Base-by-base conservation (phyloP, 441 rosid species). In the Bruguiera hainesii region DNA sequence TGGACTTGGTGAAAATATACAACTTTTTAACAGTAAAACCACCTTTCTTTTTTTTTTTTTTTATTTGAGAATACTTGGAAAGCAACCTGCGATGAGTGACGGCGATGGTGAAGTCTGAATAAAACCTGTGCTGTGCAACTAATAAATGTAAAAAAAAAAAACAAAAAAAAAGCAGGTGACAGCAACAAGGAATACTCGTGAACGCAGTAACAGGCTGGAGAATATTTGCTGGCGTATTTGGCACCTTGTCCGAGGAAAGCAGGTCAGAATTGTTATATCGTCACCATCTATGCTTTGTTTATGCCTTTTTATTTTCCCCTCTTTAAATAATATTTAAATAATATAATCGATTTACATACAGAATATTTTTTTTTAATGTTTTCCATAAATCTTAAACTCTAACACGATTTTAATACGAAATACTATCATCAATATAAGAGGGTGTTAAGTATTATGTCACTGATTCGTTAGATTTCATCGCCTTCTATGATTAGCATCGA, bases 181-280 rank as follows among this genome's bases (percentile, higher is more conserved):
- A 65, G 90, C 94, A 55, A 88, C 90, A 52, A 88, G 94, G 84
- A 88, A 84, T 72, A 78, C 87, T 64, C 91, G 87, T 70, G 91
- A 84, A 58, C 79, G 88, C 60, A 88, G 82, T 62, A 88, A 84
- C 73, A 79, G 94, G 74, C 89, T 84, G 33, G 94, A 88, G 84
- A 88, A 86, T 68, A 79, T 88, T 84, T 86, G 94, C 83, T 88
- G 94, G 94, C 80, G 91, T 10, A 86, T 88, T 71, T 88, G 94
- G 94, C 89, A 88, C 79, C 89, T 88, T 66, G 88, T 89, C 57
- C 90, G 91, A 50, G 86, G 79, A 85, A 88, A 85, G 72, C 84
- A 88, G 84, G 90, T 84, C 52, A 0, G 6, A 0, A 55, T 9
- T 31, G 10, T 8, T 6, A 33, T 33, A 33, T 33, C 37, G 6